phyloP scores from a whole-genome alignment of 768 basidiomycete species.

The Gyrodon lividus region DNA sequence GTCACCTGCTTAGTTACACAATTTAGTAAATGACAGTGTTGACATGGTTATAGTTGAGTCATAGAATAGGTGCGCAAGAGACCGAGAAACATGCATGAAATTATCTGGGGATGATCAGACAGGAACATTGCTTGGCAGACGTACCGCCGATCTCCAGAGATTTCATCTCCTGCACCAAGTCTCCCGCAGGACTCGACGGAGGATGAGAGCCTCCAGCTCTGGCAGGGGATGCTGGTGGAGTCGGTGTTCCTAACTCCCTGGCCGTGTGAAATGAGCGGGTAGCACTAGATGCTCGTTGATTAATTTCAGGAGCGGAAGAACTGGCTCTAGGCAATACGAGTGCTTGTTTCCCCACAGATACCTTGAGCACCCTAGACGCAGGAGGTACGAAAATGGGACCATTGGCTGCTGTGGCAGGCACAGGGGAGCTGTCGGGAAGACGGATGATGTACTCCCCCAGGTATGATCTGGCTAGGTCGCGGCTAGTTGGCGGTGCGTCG shows the following conservation, averaged over 20 bases:
- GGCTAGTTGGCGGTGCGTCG: neutral
- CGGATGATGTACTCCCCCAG: constrained; percentile 18
- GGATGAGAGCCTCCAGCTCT: neutral
- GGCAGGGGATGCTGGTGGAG: constrained; percentile 5
- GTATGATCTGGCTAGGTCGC: constrained; percentile 6
- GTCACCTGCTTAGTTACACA: constrained; percentile 10
- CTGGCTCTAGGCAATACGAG: constrained; percentile 16
- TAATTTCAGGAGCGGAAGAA: constrained; percentile 1
- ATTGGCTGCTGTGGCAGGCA: neutral
- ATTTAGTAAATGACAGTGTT: constrained; percentile 7
- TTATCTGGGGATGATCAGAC: constrained; percentile 1
- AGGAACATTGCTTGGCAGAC: constrained; percentile 8
- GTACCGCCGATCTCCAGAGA: constrained; percentile 29
- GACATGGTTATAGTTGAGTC: neutral
- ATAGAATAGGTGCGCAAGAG: neutral
- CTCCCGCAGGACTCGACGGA: constrained; percentile 19
- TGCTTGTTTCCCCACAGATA: neutral
- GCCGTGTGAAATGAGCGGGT: neutral
- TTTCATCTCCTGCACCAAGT: constrained; percentile 19
- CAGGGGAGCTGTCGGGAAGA: constrained; percentile 8
- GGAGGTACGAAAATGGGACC: neutral
- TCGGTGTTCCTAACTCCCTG: neutral
- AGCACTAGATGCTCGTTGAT: neutral
- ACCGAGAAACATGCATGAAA: neutral
- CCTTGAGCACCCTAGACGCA: neutral